Evolutionary conservation across 768 basidiomycete genomes (phyloP), one percentile per base, ranked within the genome.

Genomic region (Baorangia bicolor): DNA sequence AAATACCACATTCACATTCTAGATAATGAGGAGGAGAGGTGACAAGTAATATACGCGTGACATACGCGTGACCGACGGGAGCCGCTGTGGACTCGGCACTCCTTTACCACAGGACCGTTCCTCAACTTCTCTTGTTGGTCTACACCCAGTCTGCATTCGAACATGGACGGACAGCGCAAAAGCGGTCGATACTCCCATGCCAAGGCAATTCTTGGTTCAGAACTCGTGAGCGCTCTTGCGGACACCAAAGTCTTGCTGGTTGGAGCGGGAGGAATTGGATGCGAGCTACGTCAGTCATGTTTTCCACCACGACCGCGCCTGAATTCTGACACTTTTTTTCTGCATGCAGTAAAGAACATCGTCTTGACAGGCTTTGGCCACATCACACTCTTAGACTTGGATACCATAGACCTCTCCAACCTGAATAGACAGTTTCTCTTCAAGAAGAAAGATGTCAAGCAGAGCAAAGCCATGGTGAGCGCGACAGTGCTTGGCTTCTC

Each of bases 351-450:
- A 64, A 99, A 99, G 77, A 98, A 98, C 68, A 79, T 98, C 42
- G 94, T 96, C 14, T 76, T 97, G 46, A 88, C 92, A 1, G 95
- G 95, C 28, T 98, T 98, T 64, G 91, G 91, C 20, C 80, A 89
- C 68, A 96, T 97, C 59, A 94, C 94, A 0, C 81, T 97, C 47
- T 80, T 99, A 55, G 96, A 99, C 74, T 80, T 99, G 59, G 96
- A 99, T 74, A 99, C 96, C 20, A 99, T 99, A 70, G 96, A 99
- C 78, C 79, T 99, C 40, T 96, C 94, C 46, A 99, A 99, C 70
- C 78, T 98, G 49, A 99, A 99, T 67, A 83, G 96, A 21, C 96
- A 98, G 65, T 99, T 98, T 71, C 77, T 99, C 38, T 99, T 99
- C 75, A 83, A 84, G 59, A 98, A 98, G 75, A 96, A 96, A 67